A percentile compares a stretch with the other conserved stretches of the same genome.
These are phyloP conservation scores for Sequoiadendron giganteum DNA, from an alignment of 75 land plant genomes.

Conservation along the genomic window DNA sequence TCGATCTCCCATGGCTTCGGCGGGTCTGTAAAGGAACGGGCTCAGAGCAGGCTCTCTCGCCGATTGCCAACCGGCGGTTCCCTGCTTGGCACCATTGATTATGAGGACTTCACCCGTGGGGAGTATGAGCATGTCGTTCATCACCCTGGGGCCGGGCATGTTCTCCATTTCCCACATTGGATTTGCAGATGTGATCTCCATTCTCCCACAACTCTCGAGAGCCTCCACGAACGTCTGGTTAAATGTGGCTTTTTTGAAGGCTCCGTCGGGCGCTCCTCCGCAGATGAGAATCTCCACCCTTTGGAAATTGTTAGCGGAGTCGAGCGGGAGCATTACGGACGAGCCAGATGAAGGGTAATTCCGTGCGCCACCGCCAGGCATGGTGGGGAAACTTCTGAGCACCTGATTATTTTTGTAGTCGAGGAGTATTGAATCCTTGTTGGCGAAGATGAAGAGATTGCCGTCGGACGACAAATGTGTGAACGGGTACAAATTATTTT, in stretches of 20 bases:
- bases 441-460: conserved; percentile 49
- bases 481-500: conserved; percentile 39
- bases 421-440: conserved; percentile 40
- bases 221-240: conserved; percentile 32
- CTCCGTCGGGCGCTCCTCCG: conserved; percentile 59
- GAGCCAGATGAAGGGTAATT: conserved; percentile 40
- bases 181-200: conserved; percentile 40
- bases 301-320: conserved; percentile 3
- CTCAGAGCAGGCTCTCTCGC: conserved; percentile 39
- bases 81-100: conserved; percentile 60
- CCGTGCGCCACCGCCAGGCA: conserved; percentile 31
- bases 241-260: conserved; percentile 19
- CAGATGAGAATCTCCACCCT: conserved; percentile 56
- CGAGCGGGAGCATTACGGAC: conserved; percentile 35
- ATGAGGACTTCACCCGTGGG: conserved; percentile 70
- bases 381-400: conserved; percentile 22
- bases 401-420: conserved; percentile 31
- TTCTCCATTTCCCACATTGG: conserved; percentile 66
- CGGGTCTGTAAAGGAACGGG: conserved; percentile 54
- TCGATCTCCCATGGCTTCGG: neutral
- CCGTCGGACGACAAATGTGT: conserved; percentile 27
- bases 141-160: conserved; percentile 67
- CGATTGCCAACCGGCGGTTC: conserved; percentile 65
- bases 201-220: conserved; percentile 43
- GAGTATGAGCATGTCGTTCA: conserved; percentile 79